These are phyloP conservation scores for Metschnikowia amazonensis DNA, from an alignment of 805 yeast genomes.

Conservation along the genomic window DNA sequence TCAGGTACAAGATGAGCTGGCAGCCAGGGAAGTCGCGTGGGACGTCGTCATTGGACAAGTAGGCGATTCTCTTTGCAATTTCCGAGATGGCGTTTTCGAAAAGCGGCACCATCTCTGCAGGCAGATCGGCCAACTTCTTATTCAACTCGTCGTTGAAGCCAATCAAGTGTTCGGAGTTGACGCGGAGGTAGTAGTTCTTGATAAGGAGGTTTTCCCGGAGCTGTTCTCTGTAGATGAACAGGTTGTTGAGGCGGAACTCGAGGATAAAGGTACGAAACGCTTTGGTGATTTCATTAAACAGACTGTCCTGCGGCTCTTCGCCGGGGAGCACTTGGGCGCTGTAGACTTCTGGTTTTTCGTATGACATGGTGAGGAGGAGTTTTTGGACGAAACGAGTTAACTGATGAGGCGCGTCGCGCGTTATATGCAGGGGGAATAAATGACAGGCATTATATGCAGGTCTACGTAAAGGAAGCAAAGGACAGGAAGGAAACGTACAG, in stretches of 20 bases:
- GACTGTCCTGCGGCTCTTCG: conserved; percentile 61
- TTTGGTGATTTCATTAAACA: conserved; percentile 64
- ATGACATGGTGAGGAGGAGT: conserved; percentile 47
- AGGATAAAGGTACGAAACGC: conserved; percentile 79
- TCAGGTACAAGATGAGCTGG: conserved; percentile 73
- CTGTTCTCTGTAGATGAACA: conserved; percentile 86
- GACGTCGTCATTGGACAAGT: conserved; percentile 48
- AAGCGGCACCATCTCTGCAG: conserved; percentile 80
- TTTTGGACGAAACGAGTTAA: conserved; percentile 1
- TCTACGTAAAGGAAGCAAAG: too few relatives aligned
- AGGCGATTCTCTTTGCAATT: conserved; percentile 72
- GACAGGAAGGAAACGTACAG: too few relatives aligned
- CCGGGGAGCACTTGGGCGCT: conserved; percentile 87
- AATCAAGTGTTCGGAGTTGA: conserved; percentile 79
- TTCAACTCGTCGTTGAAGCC: conserved; percentile 87
- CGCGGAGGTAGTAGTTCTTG: conserved; percentile 66
- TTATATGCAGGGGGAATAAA: too few relatives aligned
- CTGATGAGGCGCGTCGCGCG: conserved; percentile 13
- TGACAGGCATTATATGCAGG: too few relatives aligned
- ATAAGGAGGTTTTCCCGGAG: conserved; percentile 81
- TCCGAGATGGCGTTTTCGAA: conserved; percentile 82
- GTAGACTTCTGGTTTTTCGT: conserved; percentile 67
- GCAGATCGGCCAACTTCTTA: conserved; percentile 79
- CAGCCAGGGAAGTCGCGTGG: conserved; percentile 67
- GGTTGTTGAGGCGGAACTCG: conserved; percentile 79